Evolutionary conservation across 2,329 filamentous ascomycete species (phyloP).

Genomic region (Pseudocercospora eumusae): DNA sequence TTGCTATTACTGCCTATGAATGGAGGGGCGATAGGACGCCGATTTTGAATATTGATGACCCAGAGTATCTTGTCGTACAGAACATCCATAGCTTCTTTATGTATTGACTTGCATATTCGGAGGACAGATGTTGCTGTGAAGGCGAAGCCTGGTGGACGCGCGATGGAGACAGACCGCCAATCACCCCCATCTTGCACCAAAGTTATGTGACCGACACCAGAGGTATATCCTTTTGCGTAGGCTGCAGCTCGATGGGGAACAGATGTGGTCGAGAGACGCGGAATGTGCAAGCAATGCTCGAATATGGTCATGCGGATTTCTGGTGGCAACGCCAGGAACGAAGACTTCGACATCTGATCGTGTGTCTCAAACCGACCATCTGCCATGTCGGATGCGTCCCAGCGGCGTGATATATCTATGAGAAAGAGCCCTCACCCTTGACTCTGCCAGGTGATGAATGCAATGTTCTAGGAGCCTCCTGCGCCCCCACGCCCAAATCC

Average conservation of each 20-base stretch:
- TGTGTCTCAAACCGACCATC: neutral
- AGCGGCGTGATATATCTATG: neutral
- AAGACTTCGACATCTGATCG: neutral
- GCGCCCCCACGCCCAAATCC: neutral
- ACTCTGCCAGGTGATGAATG: no score
- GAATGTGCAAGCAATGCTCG: conserved; percentile 10
- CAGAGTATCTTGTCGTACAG: conserved; percentile 20
- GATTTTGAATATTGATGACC: conserved; percentile 20
- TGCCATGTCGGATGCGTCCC: neutral
- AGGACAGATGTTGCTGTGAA: conserved; percentile 15
- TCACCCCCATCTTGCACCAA: conserved; percentile 3
- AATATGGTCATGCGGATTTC: conserved; percentile 18
- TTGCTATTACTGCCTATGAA: conserved; percentile 1
- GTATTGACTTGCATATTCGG: conserved; percentile 12
- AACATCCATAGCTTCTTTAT: conserved; percentile 20
- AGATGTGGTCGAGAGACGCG: neutral
- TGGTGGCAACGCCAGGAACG: conserved; percentile 13
- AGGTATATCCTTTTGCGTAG: conserved; percentile 11
- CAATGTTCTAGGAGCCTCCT: neutral
- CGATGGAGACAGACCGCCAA: conserved; percentile 20
- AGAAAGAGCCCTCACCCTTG: neutral
- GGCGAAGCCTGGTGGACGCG: conserved; percentile 18
- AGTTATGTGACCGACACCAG: conserved; percentile 16
- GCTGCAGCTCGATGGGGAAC: conserved; percentile 10
- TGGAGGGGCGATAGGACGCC: conserved; percentile 10